Conservation (phyloP, 371 early-diverging fungal genomes). For the Gilbertella persicaria region DNA sequence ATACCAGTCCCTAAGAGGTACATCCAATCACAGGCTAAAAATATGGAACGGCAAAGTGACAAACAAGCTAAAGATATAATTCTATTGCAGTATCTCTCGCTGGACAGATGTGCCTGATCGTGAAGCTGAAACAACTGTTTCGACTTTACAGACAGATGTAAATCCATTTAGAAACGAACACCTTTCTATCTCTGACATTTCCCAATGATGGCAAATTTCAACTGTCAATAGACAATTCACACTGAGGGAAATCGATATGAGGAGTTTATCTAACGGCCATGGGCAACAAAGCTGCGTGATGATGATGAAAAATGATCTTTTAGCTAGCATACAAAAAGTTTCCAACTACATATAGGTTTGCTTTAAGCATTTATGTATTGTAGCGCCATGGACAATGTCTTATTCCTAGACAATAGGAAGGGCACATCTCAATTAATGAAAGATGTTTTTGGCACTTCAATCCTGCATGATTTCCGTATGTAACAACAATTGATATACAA, state of each 20-base stretch:
- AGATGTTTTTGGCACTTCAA: neutral
- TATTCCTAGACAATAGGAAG: neutral
- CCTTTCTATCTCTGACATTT: neutral
- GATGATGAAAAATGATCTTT: neutral
- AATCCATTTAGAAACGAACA: neutral
- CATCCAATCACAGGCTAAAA: too few relatives aligned
- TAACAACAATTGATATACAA: neutral
- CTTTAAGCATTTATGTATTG: neutral
- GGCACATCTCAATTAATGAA: neutral
- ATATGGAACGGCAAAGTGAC: too few relatives aligned
- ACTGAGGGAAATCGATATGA: neutral
- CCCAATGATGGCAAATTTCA: neutral
- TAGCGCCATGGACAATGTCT: neutral
- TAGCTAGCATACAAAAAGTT: neutral
- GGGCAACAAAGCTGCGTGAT: neutral
- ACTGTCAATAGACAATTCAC: neutral
- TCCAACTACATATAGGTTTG: neutral
- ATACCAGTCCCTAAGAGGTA: too few relatives aligned
- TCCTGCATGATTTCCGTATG: neutral
- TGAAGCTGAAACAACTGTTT: neutral
- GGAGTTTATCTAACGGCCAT: neutral
- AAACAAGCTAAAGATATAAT: too few relatives aligned
- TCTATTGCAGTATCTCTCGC: neutral
- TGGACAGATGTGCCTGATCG: neutral
- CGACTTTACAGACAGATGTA: neutral